These are phyloP conservation scores for Exophiala sideris DNA, from an alignment of 2,329 filamentous ascomycete species.

Conservation along the genomic window DNA sequence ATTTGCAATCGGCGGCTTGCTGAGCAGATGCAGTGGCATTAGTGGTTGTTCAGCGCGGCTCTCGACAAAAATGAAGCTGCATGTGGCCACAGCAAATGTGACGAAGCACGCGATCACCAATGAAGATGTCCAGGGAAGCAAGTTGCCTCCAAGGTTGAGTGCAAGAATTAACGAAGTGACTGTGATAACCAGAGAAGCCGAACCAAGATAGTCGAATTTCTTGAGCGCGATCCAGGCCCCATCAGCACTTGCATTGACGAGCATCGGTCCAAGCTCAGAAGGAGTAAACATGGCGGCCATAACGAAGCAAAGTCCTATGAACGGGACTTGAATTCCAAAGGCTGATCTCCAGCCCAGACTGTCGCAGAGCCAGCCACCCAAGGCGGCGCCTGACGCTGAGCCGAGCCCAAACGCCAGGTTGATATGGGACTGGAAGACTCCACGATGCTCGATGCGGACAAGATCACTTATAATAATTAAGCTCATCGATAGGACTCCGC, in stretches of 20 bases:
- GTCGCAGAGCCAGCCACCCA: slow-evolving; percentile 68
- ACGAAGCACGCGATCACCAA: slow-evolving; percentile 58
- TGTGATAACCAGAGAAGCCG: slow-evolving; percentile 61
- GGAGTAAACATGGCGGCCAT: slow-evolving; percentile 58
- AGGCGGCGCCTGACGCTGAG: slow-evolving; percentile 64
- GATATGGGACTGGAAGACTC: slow-evolving; percentile 70
- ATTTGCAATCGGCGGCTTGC: slow-evolving; percentile 63
- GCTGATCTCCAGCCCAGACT: slow-evolving; percentile 73
- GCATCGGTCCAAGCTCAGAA: slow-evolving; percentile 56
- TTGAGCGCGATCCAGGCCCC: slow-evolving; percentile 65
- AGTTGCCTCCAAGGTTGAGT: slow-evolving; percentile 70
- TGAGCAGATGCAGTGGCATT: slow-evolving; percentile 70
- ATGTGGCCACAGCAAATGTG: slow-evolving; percentile 57
- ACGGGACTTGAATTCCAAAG: slow-evolving; percentile 67
- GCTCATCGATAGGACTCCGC: slow-evolving; percentile 65
- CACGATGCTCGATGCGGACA: slow-evolving; percentile 65
- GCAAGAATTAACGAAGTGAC: slow-evolving; percentile 65
- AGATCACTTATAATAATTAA: slow-evolving; percentile 58
- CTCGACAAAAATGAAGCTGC: slow-evolving; percentile 67
- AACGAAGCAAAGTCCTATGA: slow-evolving; percentile 62
- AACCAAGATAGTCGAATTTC: slow-evolving; percentile 71
- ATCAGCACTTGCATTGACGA: slow-evolving; percentile 43
- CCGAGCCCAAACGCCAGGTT: slow-evolving; percentile 70
- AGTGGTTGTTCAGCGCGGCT: slow-evolving; percentile 67
- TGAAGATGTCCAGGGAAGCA: slow-evolving; percentile 58